A percentile compares a stretch with the other conserved stretches of the same genome.
Conservation (phyloP, 2,329 filamentous ascomycete genomes). For the Verticillium nubilum region DNA sequence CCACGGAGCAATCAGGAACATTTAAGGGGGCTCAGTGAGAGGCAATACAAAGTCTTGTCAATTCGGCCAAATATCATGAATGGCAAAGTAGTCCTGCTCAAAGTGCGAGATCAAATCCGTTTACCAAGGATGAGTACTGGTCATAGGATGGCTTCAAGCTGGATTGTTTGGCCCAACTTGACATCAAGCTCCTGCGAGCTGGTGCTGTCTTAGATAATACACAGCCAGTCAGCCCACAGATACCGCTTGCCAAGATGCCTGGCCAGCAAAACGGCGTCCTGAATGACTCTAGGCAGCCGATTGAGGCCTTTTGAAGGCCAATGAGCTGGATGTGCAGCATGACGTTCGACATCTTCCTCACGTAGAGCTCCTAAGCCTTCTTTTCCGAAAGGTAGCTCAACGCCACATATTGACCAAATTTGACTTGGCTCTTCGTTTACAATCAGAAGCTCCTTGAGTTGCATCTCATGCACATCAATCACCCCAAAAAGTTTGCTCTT, state of each 20-base stretch:
- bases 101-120: too few relatives aligned
- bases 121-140: too few relatives aligned
- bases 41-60: too few relatives aligned
- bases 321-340: conserved; percentile 5
- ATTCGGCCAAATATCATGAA: too few relatives aligned
- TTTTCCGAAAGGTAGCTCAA: conserved; percentile 37
- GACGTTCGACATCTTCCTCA: conserved; percentile 4
- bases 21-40: too few relatives aligned
- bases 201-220: conserved; percentile 11
- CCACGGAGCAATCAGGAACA: too few relatives aligned
- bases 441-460: not conserved
- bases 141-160: too few relatives aligned
- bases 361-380: not conserved
- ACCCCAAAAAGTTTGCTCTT: conserved; percentile 5
- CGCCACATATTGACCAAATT: conserved; percentile 35
- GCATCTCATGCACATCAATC: conserved; percentile 7
- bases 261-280: conserved; percentile 36
- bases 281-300: conserved; percentile 20
- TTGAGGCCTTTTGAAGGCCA: not conserved
- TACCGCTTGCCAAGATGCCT: conserved; percentile 7
- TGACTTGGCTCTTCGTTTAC: not conserved
- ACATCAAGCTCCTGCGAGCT: conserved; percentile 22
- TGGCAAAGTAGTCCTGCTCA: too few relatives aligned
- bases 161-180: too few relatives aligned
- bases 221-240: conserved; percentile 13